Conservation (phyloP, 345 rosid genomes). For the Lenwebbia sp. region DNA sequence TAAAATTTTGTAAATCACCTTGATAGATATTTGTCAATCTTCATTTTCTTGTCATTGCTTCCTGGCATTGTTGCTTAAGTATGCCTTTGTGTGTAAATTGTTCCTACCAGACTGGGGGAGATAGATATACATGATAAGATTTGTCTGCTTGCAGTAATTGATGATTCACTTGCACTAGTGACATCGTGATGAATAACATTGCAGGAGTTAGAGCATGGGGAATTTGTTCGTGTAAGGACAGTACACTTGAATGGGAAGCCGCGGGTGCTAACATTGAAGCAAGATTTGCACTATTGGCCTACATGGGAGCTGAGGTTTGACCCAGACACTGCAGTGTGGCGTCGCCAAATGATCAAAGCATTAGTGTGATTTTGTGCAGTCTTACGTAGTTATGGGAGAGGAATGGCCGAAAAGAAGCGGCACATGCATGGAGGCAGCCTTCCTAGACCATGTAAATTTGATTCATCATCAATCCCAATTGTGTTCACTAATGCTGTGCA, state of each 20-base stretch:
- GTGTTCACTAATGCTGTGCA: not conserved
- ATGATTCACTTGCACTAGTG: not conserved
- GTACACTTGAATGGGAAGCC: constrained; percentile 90
- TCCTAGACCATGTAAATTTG: not conserved
- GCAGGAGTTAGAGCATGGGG: constrained; percentile 76
- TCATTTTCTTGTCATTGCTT: not conserved
- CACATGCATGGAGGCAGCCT: not conserved
- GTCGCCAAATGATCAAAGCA: constrained; percentile 45
- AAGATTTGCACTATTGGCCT: constrained; percentile 96
- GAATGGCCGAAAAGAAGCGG: not conserved
- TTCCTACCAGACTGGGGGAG: not conserved
- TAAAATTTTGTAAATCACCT: not conserved
- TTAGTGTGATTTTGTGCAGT: constrained; percentile 11
- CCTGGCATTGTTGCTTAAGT: not conserved
- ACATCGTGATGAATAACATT: not conserved
- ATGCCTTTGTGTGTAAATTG: not conserved
- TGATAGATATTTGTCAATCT: not conserved
- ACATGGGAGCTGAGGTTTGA: constrained; percentile 88
- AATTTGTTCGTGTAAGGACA: constrained; percentile 77
- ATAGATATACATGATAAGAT: not conserved
- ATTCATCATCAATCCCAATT: not conserved
- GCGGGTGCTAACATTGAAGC: constrained; percentile 75
- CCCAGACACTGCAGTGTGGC: constrained; percentile 68
- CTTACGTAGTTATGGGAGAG: not conserved
- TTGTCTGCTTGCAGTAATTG: not conserved